phyloP scores from a whole-genome alignment of 371 early-diverging fungal genomes.

The Zychaea mexicana region DNA sequence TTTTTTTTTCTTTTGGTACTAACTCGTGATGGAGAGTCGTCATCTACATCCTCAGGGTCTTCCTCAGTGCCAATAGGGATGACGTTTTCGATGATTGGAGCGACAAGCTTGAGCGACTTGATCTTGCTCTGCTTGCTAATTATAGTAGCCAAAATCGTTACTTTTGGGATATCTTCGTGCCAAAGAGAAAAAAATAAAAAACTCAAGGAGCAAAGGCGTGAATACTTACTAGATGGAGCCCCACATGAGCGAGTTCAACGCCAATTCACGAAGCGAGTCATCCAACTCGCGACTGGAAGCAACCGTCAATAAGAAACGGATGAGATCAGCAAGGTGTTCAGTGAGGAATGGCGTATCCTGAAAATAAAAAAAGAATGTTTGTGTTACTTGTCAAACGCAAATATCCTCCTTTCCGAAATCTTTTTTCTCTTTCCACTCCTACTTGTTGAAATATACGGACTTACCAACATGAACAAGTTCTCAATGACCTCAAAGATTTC shows the following conservation, averaged over 20 bases:
- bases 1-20: background rate
- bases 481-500: slow-evolving; percentile 88
- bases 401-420: background rate
- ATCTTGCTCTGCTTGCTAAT: slow-evolving; percentile 73
- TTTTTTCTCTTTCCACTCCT: background rate
- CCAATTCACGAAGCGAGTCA: slow-evolving; percentile 72
- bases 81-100: slow-evolving; percentile 69
- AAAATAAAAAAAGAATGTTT: background rate
- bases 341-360: slow-evolving; percentile 77
- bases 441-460: slow-evolving; percentile 3
- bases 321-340: slow-evolving; percentile 71
- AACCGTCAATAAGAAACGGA: slow-evolving; percentile 74
- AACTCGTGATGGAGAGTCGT: slow-evolving; percentile 73
- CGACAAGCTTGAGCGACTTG: slow-evolving; percentile 74
- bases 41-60: slow-evolving; percentile 79
- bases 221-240: slow-evolving; percentile 68
- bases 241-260: slow-evolving; percentile 82
- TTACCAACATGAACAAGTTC: slow-evolving; percentile 65
- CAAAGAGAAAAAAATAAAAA: too few relatives aligned
- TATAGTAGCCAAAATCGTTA: background rate
- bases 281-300: slow-evolving; percentile 65
- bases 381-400: too few relatives aligned
- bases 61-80: slow-evolving; percentile 85
- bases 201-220: background rate
- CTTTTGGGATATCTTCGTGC: background rate